Evolutionary conservation across 2,329 filamentous ascomycete genomes (phyloP).

Genomic region (Coniochaeta sp.): DNA sequence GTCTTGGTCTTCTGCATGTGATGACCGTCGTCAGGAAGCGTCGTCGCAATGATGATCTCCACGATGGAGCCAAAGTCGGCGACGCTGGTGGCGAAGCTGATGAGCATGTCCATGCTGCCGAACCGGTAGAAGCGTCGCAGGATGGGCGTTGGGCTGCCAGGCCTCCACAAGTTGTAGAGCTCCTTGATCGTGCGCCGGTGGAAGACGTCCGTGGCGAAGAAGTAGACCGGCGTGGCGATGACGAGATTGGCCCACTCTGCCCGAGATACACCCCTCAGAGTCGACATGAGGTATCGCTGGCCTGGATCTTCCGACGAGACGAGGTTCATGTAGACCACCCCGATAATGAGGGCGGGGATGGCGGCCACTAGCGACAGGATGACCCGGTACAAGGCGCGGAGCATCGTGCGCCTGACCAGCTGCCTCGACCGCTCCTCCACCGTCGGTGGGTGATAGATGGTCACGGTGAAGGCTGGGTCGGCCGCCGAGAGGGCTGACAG

Average conservation of each 20-base stretch:
- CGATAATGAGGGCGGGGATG: constrained; percentile 79
- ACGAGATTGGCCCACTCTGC: constrained; percentile 74
- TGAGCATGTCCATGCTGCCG: constrained; percentile 92
- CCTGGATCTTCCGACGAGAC: constrained; percentile 51
- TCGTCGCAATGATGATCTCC: constrained; percentile 59
- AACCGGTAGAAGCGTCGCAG: constrained; percentile 80
- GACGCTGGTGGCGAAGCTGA: constrained; percentile 80
- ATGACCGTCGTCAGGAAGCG: constrained; percentile 28
- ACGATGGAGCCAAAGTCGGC: constrained; percentile 79
- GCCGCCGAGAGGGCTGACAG: constrained; percentile 58
- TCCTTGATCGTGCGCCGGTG: constrained; percentile 75
- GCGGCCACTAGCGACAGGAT: constrained; percentile 61
- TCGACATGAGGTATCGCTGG: constrained; percentile 61
- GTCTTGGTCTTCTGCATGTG: constrained; percentile 45
- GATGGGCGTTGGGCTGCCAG: constrained; percentile 64
- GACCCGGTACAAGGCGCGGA: constrained; percentile 62
- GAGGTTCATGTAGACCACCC: constrained; percentile 86
- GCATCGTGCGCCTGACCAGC: constrained; percentile 65
- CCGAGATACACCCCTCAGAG: constrained; percentile 66
- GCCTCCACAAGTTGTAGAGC: constrained; percentile 68
- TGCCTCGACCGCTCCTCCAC: constrained; percentile 73
- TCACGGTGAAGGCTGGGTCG: constrained; percentile 59
- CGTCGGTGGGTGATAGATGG: constrained; percentile 71
- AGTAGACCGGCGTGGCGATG: constrained; percentile 78
- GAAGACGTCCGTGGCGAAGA: constrained; percentile 80